These are phyloP conservation scores for Turritis glabra DNA, from an alignment of 345 rosid genomes.

Conservation along the genomic window DNA sequence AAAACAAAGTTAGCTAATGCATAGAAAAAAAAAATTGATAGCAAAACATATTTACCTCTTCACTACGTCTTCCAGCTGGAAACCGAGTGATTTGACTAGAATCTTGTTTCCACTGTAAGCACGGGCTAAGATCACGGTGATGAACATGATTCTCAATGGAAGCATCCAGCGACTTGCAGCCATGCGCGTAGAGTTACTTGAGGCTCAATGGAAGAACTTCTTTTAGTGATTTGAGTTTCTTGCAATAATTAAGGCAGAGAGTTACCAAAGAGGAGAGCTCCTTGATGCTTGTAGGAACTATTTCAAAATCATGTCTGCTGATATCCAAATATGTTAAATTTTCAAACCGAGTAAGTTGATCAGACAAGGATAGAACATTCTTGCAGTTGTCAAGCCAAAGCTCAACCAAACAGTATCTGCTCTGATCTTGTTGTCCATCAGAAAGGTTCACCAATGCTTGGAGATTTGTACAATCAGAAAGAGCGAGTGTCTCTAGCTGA, in stretches of 20 bases:
- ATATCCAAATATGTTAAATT: not conserved
- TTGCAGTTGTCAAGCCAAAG: conserved; percentile 18
- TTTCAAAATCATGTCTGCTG: not conserved
- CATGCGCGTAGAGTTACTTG: not conserved
- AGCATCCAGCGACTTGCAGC: not conserved
- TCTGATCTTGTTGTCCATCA: not conserved
- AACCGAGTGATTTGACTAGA: not conserved
- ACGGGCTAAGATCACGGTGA: conserved; percentile 3
- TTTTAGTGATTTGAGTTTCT: not conserved
- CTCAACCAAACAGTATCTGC: conserved; percentile 1
- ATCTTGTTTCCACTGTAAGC: not conserved
- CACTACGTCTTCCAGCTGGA: not conserved
- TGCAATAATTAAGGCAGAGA: conserved; percentile 8
- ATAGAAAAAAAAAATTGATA: not conserved
- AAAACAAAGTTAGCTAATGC: not conserved
- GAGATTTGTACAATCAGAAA: conserved; percentile 22
- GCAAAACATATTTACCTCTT: not conserved
- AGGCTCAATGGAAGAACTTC: not conserved
- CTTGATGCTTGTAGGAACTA: not conserved
- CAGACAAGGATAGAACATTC: not conserved
- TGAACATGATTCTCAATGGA: not conserved
- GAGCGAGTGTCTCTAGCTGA: conserved; percentile 16
- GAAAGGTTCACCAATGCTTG: not conserved
- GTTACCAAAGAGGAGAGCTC: not conserved
- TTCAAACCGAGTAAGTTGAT: not conserved